Evolutionary conservation across 2,329 filamentous ascomycete genomes (phyloP).

Genomic region (Claviceps cyperi): DNA sequence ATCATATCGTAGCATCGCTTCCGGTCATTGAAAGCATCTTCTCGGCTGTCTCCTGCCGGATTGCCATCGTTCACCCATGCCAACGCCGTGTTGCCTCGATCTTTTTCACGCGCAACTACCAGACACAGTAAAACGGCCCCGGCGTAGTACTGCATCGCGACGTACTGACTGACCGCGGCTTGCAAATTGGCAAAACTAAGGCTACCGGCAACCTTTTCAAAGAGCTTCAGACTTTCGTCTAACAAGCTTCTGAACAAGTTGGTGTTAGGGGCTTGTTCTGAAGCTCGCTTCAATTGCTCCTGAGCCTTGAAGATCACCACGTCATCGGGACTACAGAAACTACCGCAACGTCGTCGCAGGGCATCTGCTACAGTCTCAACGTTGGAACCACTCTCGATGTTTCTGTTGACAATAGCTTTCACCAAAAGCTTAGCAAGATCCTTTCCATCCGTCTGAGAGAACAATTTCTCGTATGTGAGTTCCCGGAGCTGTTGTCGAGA

Average conservation of each 20-base stretch:
- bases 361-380: slow-evolving; percentile 95
- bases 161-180: slow-evolving; percentile 65
- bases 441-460: slow-evolving; percentile 64
- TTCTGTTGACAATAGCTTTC: slow-evolving; percentile 95
- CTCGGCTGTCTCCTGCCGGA: slow-evolving; percentile 55
- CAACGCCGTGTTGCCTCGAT: slow-evolving; percentile 74
- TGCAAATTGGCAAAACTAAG: slow-evolving; percentile 70
- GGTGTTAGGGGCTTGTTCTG: slow-evolving; percentile 60
- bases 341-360: slow-evolving; percentile 81
- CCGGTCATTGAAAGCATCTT: slow-evolving; percentile 52
- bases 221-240: slow-evolving; percentile 77
- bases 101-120: slow-evolving; percentile 67
- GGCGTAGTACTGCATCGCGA: slow-evolving; percentile 74
- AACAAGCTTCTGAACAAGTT: slow-evolving; percentile 66
- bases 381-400: slow-evolving; percentile 91
- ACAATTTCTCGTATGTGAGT: slow-evolving; percentile 78
- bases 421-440: slow-evolving; percentile 88
- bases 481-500: slow-evolving; percentile 55
- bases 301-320: slow-evolving; percentile 98
- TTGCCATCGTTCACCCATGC: slow-evolving; percentile 78
- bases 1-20: slow-evolving; percentile 77
- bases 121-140: slow-evolving; percentile 82
- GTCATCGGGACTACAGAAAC: slow-evolving; percentile 94
- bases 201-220: slow-evolving; percentile 75
- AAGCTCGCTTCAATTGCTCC: slow-evolving; percentile 79